Conservation (phyloP, 257 asterid genomes). For the Fraxinus cuspidata region DNA sequence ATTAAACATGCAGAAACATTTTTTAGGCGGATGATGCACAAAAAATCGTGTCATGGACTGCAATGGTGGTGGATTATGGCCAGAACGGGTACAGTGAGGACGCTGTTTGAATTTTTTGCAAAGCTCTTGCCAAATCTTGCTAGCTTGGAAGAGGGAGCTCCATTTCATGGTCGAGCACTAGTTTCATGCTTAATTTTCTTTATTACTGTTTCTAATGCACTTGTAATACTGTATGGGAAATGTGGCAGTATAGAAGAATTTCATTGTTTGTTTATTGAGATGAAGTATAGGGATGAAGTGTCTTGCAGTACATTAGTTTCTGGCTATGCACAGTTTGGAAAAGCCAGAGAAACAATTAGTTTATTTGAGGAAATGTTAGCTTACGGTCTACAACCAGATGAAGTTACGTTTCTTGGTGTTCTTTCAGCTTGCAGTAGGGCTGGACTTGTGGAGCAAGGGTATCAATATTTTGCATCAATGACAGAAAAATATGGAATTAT, state of each 20-base stretch:
- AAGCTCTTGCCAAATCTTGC: constrained; percentile 81
- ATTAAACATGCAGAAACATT: constrained; percentile 66
- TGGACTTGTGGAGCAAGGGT: constrained; percentile 73
- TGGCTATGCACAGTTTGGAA: constrained; percentile 71
- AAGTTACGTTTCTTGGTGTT: constrained; percentile 77
- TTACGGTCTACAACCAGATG: constrained; percentile 67
- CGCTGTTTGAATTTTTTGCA: constrained; percentile 64
- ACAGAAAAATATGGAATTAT: constrained; percentile 45
- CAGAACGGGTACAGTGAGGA: constrained; percentile 85
- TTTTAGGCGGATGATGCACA: constrained; percentile 57
- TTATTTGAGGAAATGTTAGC: constrained; percentile 76
- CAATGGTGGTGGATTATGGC: constrained; percentile 92
- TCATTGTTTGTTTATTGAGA: constrained; percentile 60
- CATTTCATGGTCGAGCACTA: constrained; percentile 73
- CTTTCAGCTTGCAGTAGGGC: constrained; percentile 90
- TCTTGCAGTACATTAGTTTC: constrained; percentile 74
- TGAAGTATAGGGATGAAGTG: constrained; percentile 63
- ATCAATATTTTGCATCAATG: constrained; percentile 66
- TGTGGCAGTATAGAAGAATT: constrained; percentile 78
- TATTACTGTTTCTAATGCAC: constrained; percentile 75
- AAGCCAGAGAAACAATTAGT: constrained; percentile 58
- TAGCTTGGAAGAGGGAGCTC: constrained; percentile 92
- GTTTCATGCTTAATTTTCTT: constrained; percentile 68
- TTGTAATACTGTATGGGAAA: constrained; percentile 76
- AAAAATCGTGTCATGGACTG: constrained; percentile 91